Conservation (phyloP, 345 rosid species). For the Camelina sativa region DNA sequence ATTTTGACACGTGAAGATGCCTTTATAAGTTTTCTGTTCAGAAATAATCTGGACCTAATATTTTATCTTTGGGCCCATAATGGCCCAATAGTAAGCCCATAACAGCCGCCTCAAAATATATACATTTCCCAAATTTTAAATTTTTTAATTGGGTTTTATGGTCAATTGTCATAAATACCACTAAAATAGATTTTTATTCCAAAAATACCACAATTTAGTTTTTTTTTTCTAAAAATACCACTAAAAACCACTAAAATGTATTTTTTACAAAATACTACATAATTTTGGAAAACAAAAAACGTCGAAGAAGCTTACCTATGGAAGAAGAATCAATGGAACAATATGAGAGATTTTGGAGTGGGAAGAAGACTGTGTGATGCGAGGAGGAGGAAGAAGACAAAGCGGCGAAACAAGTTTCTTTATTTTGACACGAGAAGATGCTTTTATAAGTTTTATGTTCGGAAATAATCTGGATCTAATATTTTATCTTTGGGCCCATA, state of each 20-base stretch:
- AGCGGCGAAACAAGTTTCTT: conserved; percentile 6
- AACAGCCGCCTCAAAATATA: background rate
- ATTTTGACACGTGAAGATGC: background rate
- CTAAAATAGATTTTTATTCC: too few relatives aligned
- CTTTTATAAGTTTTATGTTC: too few relatives aligned
- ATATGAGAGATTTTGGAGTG: conserved; percentile 1
- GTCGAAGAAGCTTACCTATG: conserved; percentile 11
- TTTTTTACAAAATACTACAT: too few relatives aligned
- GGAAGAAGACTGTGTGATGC: conserved; percentile 11
- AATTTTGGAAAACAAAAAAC: background rate
- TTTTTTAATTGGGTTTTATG: background rate
- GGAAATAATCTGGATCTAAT: background rate
- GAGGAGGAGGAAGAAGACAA: background rate
- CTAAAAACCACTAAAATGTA: too few relatives aligned
- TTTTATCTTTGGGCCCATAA: background rate
- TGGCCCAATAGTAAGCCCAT: conserved; percentile 14
- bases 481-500: background rate
- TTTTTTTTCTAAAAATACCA: too few relatives aligned
- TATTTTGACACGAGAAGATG: background rate
- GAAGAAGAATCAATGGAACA: background rate
- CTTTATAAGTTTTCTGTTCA: too few relatives aligned
- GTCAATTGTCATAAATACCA: too few relatives aligned
- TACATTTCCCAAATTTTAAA: background rate
- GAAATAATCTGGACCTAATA: background rate
- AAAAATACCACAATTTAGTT: too few relatives aligned